phyloP scores from a whole-genome alignment of 768 basidiomycete species.

The Tulasnella calospora region DNA sequence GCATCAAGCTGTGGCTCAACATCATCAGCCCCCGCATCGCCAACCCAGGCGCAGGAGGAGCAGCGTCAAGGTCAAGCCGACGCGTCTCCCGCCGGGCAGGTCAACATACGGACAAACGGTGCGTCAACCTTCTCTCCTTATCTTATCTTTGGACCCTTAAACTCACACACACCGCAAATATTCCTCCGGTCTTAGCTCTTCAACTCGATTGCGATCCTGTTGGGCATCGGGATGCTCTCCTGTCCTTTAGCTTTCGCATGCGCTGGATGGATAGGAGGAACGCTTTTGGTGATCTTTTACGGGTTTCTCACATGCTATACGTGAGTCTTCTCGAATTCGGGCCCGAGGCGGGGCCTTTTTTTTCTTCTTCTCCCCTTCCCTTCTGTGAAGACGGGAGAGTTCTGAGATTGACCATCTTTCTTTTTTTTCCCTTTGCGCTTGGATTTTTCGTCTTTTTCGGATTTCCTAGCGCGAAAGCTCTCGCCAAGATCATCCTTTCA shows the following conservation, averaged over 20 bases:
- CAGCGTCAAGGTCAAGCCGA: neutral
- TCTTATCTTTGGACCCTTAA: neutral
- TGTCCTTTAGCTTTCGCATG: conserved; percentile 89
- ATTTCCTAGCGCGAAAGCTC: conserved; percentile 67
- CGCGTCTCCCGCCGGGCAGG: conserved; percentile 6
- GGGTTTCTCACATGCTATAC: conserved; percentile 83
- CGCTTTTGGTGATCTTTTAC: conserved; percentile 65
- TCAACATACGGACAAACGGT: conserved; percentile 26
- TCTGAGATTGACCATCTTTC: neutral
- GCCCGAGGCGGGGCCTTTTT: neutral
- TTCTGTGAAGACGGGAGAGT: neutral
- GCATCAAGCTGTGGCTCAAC: neutral
- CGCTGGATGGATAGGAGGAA: conserved; percentile 82
- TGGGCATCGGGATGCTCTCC: conserved; percentile 85
- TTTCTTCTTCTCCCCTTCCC: neutral
- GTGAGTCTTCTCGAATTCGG: conserved; percentile 45
- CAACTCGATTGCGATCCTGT: conserved; percentile 77
- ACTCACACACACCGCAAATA: too few relatives aligned
- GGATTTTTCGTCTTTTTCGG: too few relatives aligned
- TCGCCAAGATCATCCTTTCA: conserved; percentile 66
- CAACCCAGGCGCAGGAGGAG: neutral
- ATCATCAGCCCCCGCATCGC: neutral
- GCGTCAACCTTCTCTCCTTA: neutral
- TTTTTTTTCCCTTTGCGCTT: neutral
- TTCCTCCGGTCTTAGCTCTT: conserved; percentile 55